phyloP scores from a whole-genome alignment of 257 asterid species.

The Ballota nigra region DNA sequence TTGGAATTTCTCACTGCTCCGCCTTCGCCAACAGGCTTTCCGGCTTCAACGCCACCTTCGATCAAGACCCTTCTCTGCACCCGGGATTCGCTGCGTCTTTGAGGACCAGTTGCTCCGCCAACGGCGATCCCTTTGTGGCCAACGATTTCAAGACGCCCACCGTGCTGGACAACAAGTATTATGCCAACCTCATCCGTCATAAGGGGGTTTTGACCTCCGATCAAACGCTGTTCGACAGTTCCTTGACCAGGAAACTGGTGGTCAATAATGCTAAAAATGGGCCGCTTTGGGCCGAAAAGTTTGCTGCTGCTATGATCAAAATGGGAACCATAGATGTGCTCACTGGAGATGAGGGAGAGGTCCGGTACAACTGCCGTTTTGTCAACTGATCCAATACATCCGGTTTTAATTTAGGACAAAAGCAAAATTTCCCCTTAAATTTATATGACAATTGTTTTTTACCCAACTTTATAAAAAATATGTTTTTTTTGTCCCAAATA shows the following conservation, averaged over 20 bases:
- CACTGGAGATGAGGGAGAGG: slow-evolving; percentile 42
- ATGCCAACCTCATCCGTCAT: background rate
- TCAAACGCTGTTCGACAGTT: slow-evolving; percentile 10
- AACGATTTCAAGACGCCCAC: background rate
- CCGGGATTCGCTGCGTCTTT: slow-evolving; percentile 31
- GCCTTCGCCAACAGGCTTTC: slow-evolving; percentile 42
- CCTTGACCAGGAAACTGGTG: slow-evolving; percentile 28
- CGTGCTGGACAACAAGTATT: slow-evolving; percentile 3
- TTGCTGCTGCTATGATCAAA: slow-evolving; percentile 45
- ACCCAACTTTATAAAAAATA: too few species aligned
- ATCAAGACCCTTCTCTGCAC: slow-evolving; percentile 48
- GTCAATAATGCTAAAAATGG: background rate
- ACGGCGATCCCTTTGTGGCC: background rate
- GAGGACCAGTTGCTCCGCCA: slow-evolving; percentile 33
- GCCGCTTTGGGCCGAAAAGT: slow-evolving; percentile 17
- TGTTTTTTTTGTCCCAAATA: too few species aligned
- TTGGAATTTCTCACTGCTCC: slow-evolving; percentile 54
- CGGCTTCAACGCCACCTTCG: slow-evolving; percentile 23
- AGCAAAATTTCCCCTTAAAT: too few species aligned
- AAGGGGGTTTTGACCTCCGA: slow-evolving; percentile 15
- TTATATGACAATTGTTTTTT: too few species aligned
- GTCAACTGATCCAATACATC: slow-evolving; percentile 37
- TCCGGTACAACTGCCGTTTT: slow-evolving; percentile 41
- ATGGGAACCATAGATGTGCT: slow-evolving; percentile 47
- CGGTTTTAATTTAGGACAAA: too few species aligned